Evolutionary conservation across 2,329 filamentous ascomycete species (phyloP), one percentile per base, ranked within the genome.

Genomic region (Exophiala xenobiotica): DNA sequence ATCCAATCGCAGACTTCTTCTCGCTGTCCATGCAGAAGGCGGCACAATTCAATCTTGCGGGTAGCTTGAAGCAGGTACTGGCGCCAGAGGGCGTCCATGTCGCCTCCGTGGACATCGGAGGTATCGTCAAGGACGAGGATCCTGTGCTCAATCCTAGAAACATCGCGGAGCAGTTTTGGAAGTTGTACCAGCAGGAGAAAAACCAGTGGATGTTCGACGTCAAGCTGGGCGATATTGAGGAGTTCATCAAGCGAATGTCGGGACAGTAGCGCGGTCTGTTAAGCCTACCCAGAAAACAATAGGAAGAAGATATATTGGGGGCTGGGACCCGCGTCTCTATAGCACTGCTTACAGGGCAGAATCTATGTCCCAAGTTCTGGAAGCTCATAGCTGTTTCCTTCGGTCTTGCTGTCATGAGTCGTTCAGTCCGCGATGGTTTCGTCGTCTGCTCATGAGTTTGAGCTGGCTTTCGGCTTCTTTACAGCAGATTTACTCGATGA

Each of bases 81-180:
- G 56, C 46, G 14, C 29, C 49, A 22, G 37, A 53, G 19, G 61
- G 65, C 3, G 60, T 63, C 23, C 62, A 64, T 48, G 58, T 63
- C 6, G 60, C 40, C 6, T 51, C 54, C 9, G 49, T 64, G 37
- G 55, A 53, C 16, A 57, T 64, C 18, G 45, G 44, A 42, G 61
- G 60, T 11, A 33, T 56, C 4, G 52, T 64, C 8, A 50, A 33
- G 8, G 46, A 51, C 11, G 57, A 59, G 14, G 51, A 61, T 19
- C 41, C 56, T 6, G 45, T 53, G 6, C 47, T 31, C 46, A 60
- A 56, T 31, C 39, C 59, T 5, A 43, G 27, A 18, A 49, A 52
- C 5, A 53, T 62, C 47, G 61, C 61, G 26, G 31, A 51, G 7
- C 41, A 52, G 12, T 53, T 56, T 23, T 62, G 54, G 58, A 50